A percentile compares a stretch with the other conserved stretches of the same genome.
phyloP scores from a whole-genome alignment of 2,329 filamentous ascomycete species.

The Malbranchea cinnamomea region DNA sequence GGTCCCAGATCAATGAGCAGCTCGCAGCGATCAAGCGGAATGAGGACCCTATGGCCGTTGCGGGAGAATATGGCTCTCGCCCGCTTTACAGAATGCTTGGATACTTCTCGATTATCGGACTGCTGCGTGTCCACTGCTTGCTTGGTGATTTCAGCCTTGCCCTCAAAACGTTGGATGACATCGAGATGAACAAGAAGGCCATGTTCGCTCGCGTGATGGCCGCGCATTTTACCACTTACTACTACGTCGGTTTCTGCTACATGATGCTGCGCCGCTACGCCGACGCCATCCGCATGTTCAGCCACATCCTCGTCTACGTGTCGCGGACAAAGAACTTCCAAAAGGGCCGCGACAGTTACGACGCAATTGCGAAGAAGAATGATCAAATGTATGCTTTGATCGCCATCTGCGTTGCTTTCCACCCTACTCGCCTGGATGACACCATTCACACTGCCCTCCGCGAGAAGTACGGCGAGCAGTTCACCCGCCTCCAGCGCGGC shows the following conservation, averaged over 20 bases:
- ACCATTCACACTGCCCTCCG: slow-evolving; percentile 96
- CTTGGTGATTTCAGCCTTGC: slow-evolving; percentile 96
- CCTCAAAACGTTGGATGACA: slow-evolving; percentile 96
- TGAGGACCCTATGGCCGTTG: slow-evolving; percentile 75
- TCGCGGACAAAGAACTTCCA: slow-evolving; percentile 99
- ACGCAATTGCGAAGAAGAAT: slow-evolving; percentile 99
- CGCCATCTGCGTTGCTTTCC: slow-evolving; percentile 96
- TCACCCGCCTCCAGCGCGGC: slow-evolving; percentile 89
- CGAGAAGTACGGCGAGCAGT: slow-evolving; percentile 98
- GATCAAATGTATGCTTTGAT: slow-evolving; percentile 99
- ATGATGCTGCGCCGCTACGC: slow-evolving; percentile 99
- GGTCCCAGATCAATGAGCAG: slow-evolving; percentile 96
- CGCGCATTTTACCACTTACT: slow-evolving; percentile 98
- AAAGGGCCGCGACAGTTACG: slow-evolving; percentile 80
- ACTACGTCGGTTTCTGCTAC: slow-evolving; percentile 99
- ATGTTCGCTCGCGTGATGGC: slow-evolving; percentile 99
- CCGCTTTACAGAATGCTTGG: slow-evolving; percentile 96
- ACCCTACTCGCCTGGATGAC: slow-evolving; percentile 92
- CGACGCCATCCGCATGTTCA: slow-evolving; percentile 99
- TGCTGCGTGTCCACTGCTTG: slow-evolving; percentile 89
- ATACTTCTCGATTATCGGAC: slow-evolving; percentile 97
- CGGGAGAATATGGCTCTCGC: slow-evolving; percentile 87
- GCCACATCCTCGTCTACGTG: slow-evolving; percentile 98
- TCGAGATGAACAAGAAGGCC: slow-evolving; percentile 99
- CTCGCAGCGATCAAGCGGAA: slow-evolving; percentile 85